phyloP scores from a whole-genome alignment of 345 rosid species.

The Clausena lansium region DNA sequence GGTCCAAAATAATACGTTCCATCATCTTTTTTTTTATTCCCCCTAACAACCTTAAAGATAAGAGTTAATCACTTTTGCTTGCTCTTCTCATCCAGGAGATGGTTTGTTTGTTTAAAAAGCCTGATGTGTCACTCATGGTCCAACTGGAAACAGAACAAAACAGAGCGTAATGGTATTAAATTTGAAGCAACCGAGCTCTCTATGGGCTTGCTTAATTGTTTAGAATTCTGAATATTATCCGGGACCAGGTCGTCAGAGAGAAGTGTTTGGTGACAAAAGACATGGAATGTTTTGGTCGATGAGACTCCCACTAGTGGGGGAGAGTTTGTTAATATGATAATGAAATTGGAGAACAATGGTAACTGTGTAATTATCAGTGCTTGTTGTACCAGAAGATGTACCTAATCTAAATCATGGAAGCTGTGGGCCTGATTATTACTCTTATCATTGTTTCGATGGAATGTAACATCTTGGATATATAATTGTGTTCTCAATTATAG shows the following conservation, averaged over 20 bases:
- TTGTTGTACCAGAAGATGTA: not conserved
- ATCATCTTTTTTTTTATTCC: not conserved
- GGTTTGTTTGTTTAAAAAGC: not conserved
- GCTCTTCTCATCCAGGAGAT: not conserved
- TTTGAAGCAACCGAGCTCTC: not conserved
- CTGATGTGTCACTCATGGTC: not conserved
- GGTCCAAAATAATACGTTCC: constrained; percentile 10
- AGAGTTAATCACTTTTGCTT: not conserved
- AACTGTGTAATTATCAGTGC: not conserved
- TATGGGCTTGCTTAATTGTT: not conserved
- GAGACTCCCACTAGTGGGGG: not conserved
- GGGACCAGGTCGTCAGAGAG: not conserved
- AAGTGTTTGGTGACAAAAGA: not conserved
- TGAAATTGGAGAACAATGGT: not conserved
- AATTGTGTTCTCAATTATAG: constrained; percentile 1
- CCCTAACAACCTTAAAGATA: constrained; percentile 9
- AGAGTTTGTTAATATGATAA: constrained; percentile 3
- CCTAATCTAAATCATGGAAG: constrained; percentile 9
- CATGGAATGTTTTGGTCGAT: not conserved
- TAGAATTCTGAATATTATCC: not conserved
- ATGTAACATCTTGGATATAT: not conserved
- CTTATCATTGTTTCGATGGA: not conserved
- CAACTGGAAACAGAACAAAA: not conserved
- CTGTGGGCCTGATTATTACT: not conserved
- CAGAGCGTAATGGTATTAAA: not conserved